Conservation (phyloP, 2,329 filamentous ascomycete species). For the Phoma sp. region DNA sequence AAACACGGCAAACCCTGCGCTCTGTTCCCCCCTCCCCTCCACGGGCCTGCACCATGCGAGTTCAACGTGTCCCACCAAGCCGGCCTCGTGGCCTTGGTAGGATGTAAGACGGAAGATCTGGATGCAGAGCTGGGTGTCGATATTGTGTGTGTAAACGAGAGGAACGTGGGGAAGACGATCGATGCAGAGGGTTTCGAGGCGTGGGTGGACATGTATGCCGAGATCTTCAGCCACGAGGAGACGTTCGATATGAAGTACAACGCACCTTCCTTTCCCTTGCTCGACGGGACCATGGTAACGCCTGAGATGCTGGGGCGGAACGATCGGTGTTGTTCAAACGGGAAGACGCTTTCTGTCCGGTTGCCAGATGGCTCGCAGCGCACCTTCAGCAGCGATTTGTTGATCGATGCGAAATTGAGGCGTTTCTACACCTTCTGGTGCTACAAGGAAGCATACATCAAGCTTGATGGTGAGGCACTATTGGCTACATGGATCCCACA, state of each 20-base stretch:
- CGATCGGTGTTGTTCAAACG: conserved; percentile 52
- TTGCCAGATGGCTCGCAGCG: conserved; percentile 46
- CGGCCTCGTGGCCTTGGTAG: conserved; percentile 73
- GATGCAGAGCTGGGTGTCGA: conserved; percentile 71
- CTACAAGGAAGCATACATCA: conserved; percentile 81
- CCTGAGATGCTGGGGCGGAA: conserved; percentile 52
- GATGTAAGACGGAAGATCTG: conserved; percentile 36
- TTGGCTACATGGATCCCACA: conserved; percentile 75
- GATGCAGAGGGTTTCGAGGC: conserved; percentile 68
- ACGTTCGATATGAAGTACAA: conserved; percentile 67
- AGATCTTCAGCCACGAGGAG: conserved; percentile 72
- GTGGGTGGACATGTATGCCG: conserved; percentile 76
- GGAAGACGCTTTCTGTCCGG: conserved; percentile 49
- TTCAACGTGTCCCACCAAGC: conserved; percentile 85
- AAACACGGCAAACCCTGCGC: conserved; percentile 61
- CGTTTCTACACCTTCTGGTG: conserved; percentile 82
- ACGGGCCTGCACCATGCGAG: conserved; percentile 55
- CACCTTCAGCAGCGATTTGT: conserved; percentile 52
- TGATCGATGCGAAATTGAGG: conserved; percentile 69
- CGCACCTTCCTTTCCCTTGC: conserved; percentile 49
- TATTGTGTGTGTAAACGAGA: conserved; percentile 77
- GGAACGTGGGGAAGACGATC: conserved; percentile 66
- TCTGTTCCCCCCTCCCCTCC: conserved; percentile 45
- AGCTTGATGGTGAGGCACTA: conserved; percentile 81
- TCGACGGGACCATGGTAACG: conserved; percentile 53